Evolutionary conservation across 768 basidiomycete species (phyloP).

Genomic region (Boletus reticulatus): DNA sequence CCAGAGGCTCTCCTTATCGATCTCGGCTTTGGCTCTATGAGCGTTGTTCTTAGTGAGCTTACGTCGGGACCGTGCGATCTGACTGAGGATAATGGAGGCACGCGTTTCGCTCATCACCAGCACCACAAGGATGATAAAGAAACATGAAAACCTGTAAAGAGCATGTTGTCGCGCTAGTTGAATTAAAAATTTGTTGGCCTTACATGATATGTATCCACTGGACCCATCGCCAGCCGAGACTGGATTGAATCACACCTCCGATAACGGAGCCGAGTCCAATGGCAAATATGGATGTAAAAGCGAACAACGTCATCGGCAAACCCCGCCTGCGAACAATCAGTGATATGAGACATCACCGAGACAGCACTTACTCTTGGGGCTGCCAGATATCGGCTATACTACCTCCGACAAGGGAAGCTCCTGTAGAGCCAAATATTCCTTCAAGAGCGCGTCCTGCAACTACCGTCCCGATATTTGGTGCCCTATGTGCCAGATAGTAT

Average conservation of each 20-base stretch:
- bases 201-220: slow-evolving; percentile 75
- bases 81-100: slow-evolving; percentile 62
- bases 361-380: slow-evolving; percentile 48
- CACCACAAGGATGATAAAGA: slow-evolving; percentile 47
- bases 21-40: slow-evolving; percentile 62
- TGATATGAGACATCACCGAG: background rate
- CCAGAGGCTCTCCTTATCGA: slow-evolving; percentile 51
- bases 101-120: slow-evolving; percentile 72
- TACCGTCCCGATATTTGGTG: slow-evolving; percentile 51
- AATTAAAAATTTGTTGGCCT: background rate
- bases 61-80: slow-evolving; percentile 60
- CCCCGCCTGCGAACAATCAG: slow-evolving; percentile 50
- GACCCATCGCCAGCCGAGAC: slow-evolving; percentile 77
- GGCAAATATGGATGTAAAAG: slow-evolving; percentile 52
- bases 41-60: slow-evolving; percentile 60
- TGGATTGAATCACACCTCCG: slow-evolving; percentile 64
- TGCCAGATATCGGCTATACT: slow-evolving; percentile 71
- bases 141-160: slow-evolving; percentile 46
- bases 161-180: background rate
- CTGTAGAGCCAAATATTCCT: slow-evolving; percentile 63
- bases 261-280: slow-evolving; percentile 62
- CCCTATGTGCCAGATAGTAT: slow-evolving; percentile 18
- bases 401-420: slow-evolving; percentile 65
- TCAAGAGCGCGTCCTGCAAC: slow-evolving; percentile 57
- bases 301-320: slow-evolving; percentile 71